These are phyloP conservation scores for Entonaema liquescens DNA, from an alignment of 495 filamentous ascomycete species.

Conservation along the genomic window DNA sequence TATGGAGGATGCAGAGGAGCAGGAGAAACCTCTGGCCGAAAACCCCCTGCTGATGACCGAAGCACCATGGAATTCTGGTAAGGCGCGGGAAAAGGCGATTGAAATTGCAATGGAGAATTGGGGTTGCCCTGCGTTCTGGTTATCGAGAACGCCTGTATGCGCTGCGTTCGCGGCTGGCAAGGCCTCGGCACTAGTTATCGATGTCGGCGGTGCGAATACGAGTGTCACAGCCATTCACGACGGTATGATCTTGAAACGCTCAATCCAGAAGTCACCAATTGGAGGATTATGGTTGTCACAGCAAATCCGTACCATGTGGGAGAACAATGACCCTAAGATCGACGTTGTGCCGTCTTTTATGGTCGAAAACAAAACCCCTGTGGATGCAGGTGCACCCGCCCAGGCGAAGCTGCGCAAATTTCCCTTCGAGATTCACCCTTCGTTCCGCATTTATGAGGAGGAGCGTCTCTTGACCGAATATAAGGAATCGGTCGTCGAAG, in stretches of 20 bases:
- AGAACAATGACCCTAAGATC: slow-evolving; percentile 76
- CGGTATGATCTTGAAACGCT: slow-evolving; percentile 91
- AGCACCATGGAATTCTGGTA: slow-evolving; percentile 87
- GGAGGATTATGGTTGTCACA: slow-evolving; percentile 89
- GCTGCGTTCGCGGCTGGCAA: slow-evolving; percentile 87
- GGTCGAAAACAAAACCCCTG: slow-evolving; percentile 82
- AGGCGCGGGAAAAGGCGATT: slow-evolving; percentile 88
- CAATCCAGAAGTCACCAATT: slow-evolving; percentile 80
- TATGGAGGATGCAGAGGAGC: slow-evolving; percentile 67
- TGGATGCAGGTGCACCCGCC: slow-evolving; percentile 85
- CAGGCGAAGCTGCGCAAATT: slow-evolving; percentile 68
- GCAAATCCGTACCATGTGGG: slow-evolving; percentile 84
- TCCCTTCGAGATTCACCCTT: slow-evolving; percentile 68
- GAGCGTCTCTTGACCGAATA: slow-evolving; percentile 93
- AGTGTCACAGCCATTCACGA: slow-evolving; percentile 93
- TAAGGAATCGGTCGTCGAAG: slow-evolving; percentile 95
- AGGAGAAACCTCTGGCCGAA: slow-evolving; percentile 84
- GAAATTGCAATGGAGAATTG: slow-evolving; percentile 96
- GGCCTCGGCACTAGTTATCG: slow-evolving; percentile 88
- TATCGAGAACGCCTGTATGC: slow-evolving; percentile 67
- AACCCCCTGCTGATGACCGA: slow-evolving; percentile 94
- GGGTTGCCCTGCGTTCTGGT: slow-evolving; percentile 92
- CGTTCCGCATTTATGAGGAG: slow-evolving; percentile 84
- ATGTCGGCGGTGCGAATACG: slow-evolving; percentile 89
- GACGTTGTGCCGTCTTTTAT: slow-evolving; percentile 86